Base-by-base conservation (phyloP, 148 eudicot genomes). In the Cornus kousa region DNA sequence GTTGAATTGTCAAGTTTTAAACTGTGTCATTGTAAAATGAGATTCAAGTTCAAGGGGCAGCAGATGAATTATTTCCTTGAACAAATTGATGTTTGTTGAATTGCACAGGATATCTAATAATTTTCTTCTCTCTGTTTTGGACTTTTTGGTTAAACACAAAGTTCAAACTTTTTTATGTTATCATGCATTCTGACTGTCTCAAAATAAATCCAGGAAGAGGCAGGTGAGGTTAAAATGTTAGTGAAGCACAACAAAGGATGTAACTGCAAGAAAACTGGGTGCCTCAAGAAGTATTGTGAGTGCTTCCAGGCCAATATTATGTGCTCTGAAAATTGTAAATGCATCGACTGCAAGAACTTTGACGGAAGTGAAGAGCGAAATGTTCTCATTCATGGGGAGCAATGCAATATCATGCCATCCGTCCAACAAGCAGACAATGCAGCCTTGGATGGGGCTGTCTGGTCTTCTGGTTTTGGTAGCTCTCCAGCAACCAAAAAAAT, bases 231-330 rank as follows among this genome's bases (percentile, higher is more conserved):
- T 59, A 66, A 79, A 66, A 24, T 78, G 20, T 66, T 78, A 35
- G 87, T 73, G 71, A 89, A 86, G 53, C 93, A 93, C 83, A 85
- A 88, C 82, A 93, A 90, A 83, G 97, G 97, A 71, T 93, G 97
- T 84, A 82, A 93, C 83, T 91, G 97, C 77, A 93, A 90, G 80
- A 93, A 83, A 81, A 84, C 89, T 31, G 90, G 93, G 80, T 93
- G 97, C 79, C 97, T 93, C 43, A 93, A 93, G 88, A 93, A 85
- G 89, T 93, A 91, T 81, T 93, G 95, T 31, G 97, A 93, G 83
- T 93, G 97, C 85, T 91, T 89, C 82, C 93, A 91, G 78, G 95
- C 93, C 76, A 89, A 88, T 82, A 86, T 91, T 80, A 84, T 88
- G 46, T 93, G 97, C 79, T 91, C 95, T 39, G 93, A 86, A 37